A percentile compares a stretch with the other conserved stretches of the same genome.
These are phyloP conservation scores for Hypericum androsaemum DNA, from an alignment of 345 rosid genomes.

Conservation along the genomic window DNA sequence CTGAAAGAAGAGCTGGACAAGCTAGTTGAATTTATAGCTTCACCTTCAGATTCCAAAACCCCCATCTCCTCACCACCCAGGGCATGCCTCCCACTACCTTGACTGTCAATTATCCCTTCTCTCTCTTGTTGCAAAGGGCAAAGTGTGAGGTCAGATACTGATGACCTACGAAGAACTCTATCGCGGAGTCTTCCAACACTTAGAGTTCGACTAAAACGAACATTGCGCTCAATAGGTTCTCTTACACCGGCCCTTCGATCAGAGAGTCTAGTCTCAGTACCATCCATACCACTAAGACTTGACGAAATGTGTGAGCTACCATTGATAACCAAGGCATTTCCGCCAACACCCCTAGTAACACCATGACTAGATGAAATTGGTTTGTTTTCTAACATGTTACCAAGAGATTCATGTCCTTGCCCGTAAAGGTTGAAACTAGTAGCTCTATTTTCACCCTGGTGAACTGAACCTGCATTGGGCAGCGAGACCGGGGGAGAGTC, in stretches of 20 bases:
- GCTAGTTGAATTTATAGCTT: slow-evolving; percentile 22
- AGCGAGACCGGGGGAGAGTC: slow-evolving; percentile 11
- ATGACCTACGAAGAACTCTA: slow-evolving; percentile 78
- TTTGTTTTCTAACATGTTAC: slow-evolving; percentile 12
- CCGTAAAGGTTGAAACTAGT: slow-evolving; percentile 5
- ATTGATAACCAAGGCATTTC: slow-evolving; percentile 25
- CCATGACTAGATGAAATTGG: slow-evolving; percentile 21
- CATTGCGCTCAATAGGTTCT: slow-evolving; percentile 71
- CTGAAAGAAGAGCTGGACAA: slow-evolving; percentile 40
- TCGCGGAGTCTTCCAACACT: slow-evolving; percentile 99
- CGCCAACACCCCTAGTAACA: slow-evolving; percentile 23
- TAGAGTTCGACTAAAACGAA: slow-evolving; percentile 76
- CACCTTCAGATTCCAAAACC: slow-evolving; percentile 27
- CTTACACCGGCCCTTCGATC: slow-evolving; percentile 49
- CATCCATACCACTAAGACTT: slow-evolving; percentile 30
- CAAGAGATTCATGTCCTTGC: slow-evolving; percentile 12
- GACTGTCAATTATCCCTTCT: slow-evolving; percentile 36
- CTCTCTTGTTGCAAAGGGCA: slow-evolving; percentile 45
- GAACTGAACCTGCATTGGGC: slow-evolving; percentile 11
- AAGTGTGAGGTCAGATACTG: slow-evolving; percentile 47
- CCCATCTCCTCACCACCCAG: slow-evolving; percentile 21
- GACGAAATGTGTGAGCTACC: slow-evolving; percentile 28
- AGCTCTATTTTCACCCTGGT: slow-evolving; percentile 13
- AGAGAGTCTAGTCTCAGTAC: slow-evolving; percentile 31
- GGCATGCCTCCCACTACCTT: slow-evolving; percentile 25